Percentiles rank a stretch among this genome's conserved stretches.
These are phyloP conservation scores for Aphanomyces stellatus DNA, from an alignment of 352 stramenopile genomes.

Conservation along the genomic window DNA sequence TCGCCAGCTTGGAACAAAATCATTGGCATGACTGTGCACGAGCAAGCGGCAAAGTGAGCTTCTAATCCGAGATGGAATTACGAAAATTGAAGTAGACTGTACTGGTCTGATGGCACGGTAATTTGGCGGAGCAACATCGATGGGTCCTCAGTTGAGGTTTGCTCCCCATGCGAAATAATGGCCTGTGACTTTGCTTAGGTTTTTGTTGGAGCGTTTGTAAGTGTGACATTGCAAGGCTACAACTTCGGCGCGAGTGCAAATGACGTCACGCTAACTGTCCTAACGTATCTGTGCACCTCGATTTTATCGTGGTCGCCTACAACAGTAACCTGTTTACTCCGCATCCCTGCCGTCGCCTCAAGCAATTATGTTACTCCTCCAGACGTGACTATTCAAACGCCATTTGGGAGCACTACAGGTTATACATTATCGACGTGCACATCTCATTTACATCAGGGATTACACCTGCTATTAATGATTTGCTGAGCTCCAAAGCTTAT, in stretches of 20 bases:
- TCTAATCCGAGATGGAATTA: neutral
- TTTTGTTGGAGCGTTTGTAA: neutral
- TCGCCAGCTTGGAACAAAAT: neutral
- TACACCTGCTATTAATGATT: neutral
- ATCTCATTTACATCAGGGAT: neutral
- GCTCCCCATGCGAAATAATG: no score
- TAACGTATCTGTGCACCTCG: neutral
- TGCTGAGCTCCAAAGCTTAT: neutral
- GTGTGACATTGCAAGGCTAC: conserved; percentile 3
- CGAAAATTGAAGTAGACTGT: conserved; percentile 9
- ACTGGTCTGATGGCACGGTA: conserved; percentile 6
- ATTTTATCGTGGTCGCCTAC: conserved; percentile 10
- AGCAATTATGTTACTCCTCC: neutral
- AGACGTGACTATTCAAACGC: neutral
- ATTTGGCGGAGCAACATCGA: conserved; percentile 12
- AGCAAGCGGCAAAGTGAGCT: neutral
- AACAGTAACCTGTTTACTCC: conserved; percentile 1
- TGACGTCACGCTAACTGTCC: neutral
- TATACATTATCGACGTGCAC: neutral
- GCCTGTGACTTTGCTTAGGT: no score
- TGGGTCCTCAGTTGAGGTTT: neutral
- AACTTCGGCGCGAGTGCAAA: neutral
- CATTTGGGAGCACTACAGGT: neutral
- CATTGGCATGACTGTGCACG: conserved; percentile 7
- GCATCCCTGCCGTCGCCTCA: neutral